Evolutionary conservation across 2,329 filamentous ascomycete species (phyloP).

Genomic region (Macrophomina pseudophaseolina): DNA sequence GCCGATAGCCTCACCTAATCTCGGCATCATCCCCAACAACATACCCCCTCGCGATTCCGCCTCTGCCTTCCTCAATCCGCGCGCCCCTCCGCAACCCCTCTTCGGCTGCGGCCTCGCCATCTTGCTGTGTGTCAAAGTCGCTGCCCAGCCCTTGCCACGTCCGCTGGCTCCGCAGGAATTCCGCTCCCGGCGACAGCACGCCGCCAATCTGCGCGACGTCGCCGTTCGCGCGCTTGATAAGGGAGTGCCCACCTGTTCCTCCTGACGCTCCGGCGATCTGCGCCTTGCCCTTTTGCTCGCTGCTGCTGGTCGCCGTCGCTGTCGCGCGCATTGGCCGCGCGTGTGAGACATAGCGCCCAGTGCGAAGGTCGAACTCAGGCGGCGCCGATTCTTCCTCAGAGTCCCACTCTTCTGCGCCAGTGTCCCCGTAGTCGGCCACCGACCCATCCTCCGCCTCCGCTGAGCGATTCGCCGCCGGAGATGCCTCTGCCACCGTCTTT

Average conservation of each 20-base stretch:
- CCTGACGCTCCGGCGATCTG: conserved; percentile 18
- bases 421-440: conserved; percentile 33
- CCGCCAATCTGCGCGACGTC: conserved; percentile 84
- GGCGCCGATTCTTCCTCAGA: conserved; percentile 72
- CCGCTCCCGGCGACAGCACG: conserved; percentile 86
- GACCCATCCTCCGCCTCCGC: conserved; percentile 29
- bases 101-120: conserved; percentile 63
- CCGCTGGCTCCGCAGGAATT: conserved; percentile 79
- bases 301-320: conserved; percentile 29
- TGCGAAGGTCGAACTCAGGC: conserved; percentile 91
- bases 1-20: conserved; percentile 24
- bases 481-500: conserved; percentile 28
- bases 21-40: conserved; percentile 65
- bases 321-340: conserved; percentile 69
- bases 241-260: conserved; percentile 41
- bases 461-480: conserved; percentile 31
- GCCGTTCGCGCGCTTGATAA: conserved; percentile 69
- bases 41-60: conserved; percentile 89
- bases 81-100: conserved; percentile 61
- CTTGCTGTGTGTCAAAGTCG: conserved; percentile 71
- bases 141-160: conserved; percentile 93
- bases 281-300: conserved; percentile 30
- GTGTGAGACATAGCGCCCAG: conserved; percentile 79
- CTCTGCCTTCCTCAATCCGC: conserved; percentile 80
- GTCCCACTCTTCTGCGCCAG: conserved; percentile 60